Base-by-base conservation (phyloP, 768 basidiomycete species). In the Symmetrospora coprosmae region DNA sequence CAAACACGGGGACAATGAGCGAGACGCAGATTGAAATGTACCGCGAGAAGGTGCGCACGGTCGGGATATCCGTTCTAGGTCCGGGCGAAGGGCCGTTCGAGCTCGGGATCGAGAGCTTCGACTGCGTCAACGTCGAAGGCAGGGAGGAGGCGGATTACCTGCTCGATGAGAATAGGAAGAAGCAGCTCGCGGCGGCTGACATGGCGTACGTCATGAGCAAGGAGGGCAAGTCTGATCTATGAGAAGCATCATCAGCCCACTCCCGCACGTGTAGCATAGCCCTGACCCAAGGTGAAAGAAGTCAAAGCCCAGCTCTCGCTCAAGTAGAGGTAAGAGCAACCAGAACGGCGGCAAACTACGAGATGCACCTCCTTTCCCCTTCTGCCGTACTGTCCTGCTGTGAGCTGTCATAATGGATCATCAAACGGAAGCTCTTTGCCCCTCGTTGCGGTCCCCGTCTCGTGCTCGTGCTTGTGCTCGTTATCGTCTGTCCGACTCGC, bases 11-110 rank as follows among this genome's bases (percentile, higher is more conserved):
- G 17, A 66, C 70, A 17, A 61, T 83, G 2, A 77, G 81, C 49
- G 76, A 79, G 33, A 68, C 67, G 5, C 84, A 87, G 65, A 80
- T 90, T 25, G 72, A 73, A 40, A 90, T 96, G 83, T 78, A 81
- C 69, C 78, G 80, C 14, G 82, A 86, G 49, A 80, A 79, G 43
- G 74, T 97, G 16, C 41, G 62, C 30, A 63, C 62, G 31, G 46
- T 63, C 4, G 62, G 62, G 21, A 63, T 63, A 9, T 63, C 62
- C 14, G 62, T 63, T 11, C 52, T 63, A 2, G 55, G 55, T 5
- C 55, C 55, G 19, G 55, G 55, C 2, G 55, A 58, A 34, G 55
- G 55, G 28, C 55, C 39, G 11, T 58, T 58, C 30, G 55, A 58
- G 41, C 55, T 58, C 40, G 55, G 55, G 8, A 21, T 58, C 7